These are phyloP conservation scores for Skeletonema marinoi DNA, from an alignment of 108 stramenopile genomes.

Conservation along the genomic window DNA sequence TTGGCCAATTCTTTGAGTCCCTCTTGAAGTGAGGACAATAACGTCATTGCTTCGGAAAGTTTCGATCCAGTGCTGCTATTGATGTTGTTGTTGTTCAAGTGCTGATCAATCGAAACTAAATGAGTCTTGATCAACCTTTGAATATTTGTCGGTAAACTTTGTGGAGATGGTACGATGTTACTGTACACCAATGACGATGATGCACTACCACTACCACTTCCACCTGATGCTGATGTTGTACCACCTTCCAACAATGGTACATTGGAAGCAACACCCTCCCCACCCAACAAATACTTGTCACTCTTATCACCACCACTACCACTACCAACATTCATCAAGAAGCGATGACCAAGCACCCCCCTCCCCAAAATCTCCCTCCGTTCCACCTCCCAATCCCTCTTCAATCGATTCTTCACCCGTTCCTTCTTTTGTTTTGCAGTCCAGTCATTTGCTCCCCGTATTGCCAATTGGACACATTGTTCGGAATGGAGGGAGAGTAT, in stretches of 20 bases:
- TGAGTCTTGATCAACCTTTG: conserved; percentile 16
- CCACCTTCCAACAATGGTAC: conserved; percentile 1
- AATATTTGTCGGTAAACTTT: conserved; percentile 10
- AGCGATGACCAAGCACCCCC: conserved; percentile 11
- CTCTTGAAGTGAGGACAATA: conserved; percentile 21
- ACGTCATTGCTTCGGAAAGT: conserved; percentile 17
- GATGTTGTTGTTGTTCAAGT: background rate
- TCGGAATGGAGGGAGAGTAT: conserved; percentile 26
- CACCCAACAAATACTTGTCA: background rate
- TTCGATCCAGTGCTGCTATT: conserved; percentile 8
- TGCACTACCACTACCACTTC: background rate
- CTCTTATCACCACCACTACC: background rate
- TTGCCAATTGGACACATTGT: conserved; percentile 15
- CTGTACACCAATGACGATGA: background rate
- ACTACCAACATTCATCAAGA: conserved; percentile 2
- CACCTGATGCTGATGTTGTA: no score
- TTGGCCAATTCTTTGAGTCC: conserved; percentile 13
- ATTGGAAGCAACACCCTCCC: background rate
- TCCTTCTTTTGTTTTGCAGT: background rate
- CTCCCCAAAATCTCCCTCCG: conserved; percentile 12
- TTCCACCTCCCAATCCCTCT: conserved; percentile 13
- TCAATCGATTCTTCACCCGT: conserved; percentile 8
- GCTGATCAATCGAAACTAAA: conserved; percentile 11
- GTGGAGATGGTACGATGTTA: conserved; percentile 30
- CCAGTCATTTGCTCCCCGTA: background rate